Evolutionary conservation across 768 basidiomycete species (phyloP).

Genomic region (Coprinopsis sp.): DNA sequence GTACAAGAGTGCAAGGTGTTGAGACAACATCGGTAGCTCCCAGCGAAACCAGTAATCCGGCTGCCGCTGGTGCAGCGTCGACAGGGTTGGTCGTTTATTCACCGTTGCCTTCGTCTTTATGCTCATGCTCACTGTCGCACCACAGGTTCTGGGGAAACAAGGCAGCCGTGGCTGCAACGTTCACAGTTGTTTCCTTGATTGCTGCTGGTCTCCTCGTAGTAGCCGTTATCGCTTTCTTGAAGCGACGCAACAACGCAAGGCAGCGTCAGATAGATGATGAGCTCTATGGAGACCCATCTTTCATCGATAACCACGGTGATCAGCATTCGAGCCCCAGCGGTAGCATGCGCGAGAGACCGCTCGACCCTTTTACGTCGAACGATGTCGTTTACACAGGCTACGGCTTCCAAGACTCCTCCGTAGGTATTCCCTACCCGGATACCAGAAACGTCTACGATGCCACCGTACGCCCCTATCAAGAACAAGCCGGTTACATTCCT

Average conservation of each 20-base stretch:
- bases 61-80: too few species aligned
- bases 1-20: too few species aligned
- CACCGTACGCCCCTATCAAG: background rate
- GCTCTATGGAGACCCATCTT: constrained; percentile 27
- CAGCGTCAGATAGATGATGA: constrained; percentile 21
- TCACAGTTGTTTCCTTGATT: constrained; percentile 26
- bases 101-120: background rate
- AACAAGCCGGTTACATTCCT: background rate
- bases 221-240: constrained; percentile 19
- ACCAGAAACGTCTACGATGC: background rate
- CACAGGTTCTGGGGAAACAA: constrained; percentile 35
- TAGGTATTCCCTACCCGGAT: constrained; percentile 5
- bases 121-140: background rate
- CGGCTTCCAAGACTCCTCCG: constrained; percentile 3
- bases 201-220: constrained; percentile 20
- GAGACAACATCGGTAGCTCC: too few species aligned
- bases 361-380: constrained; percentile 23
- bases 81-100: too few species aligned
- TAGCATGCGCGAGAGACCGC: constrained; percentile 24
- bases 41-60: too few species aligned
- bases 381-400: constrained; percentile 10
- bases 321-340: constrained; percentile 14
- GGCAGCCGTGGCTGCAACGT: constrained; percentile 33
- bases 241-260: constrained; percentile 19
- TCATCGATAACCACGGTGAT: constrained; percentile 11